Base-by-base conservation (phyloP, 2,329 filamentous ascomycete genomes). In the Ceratocystiopsis brevicomis region DNA sequence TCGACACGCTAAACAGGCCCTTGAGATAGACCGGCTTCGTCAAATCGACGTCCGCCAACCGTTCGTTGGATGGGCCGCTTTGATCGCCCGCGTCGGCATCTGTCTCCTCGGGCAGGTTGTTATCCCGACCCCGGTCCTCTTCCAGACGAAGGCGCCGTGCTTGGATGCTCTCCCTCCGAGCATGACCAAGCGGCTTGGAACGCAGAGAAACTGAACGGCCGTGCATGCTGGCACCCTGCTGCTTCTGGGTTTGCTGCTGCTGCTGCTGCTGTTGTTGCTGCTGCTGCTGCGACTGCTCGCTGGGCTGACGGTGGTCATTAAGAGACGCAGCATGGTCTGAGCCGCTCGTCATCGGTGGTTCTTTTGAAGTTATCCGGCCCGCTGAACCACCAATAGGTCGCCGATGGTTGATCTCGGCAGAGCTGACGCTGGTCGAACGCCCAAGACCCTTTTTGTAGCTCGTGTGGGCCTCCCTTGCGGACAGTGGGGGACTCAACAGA, bases 21-120 rank as follows among this genome's bases (percentile, higher is more conserved):
- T 96, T 98, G 45, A 98, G 72, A 58, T 81, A 96, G 3, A 96
- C 90, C 0, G 90, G 90, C 58, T 94, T 95, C 43, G 88, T 78
- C 47, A 88, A 73, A 51, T 92, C 85, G 6, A 81, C 77, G 51
- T 73, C 76, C 48, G 75, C 70, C 11, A 78, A 59, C 19, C 71
- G 63, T 37, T 79, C 75, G 2, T 69, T 73, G 10, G 75, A 78
- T 25, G 68, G 59, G 4, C 72, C 71, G 46, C 72, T 77, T 33
- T 66, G 66, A 45, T 76, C 71, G 16, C 70, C 73, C 21, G 84
- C 63, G 45, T 95, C 86, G 40, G 78, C 73, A 54, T 93, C 85
- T 0, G 86, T 93, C 61, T 95, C 90, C 58, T 96, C 88, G 0
- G 82, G 82, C 2, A 95, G 80, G 52, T 90, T 82, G 17, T 78